Percentiles rank a stretch among this genome's conserved stretches.
phyloP scores from a whole-genome alignment of 164 flowering plant species.

The Tetrastigma voinierianum region DNA sequence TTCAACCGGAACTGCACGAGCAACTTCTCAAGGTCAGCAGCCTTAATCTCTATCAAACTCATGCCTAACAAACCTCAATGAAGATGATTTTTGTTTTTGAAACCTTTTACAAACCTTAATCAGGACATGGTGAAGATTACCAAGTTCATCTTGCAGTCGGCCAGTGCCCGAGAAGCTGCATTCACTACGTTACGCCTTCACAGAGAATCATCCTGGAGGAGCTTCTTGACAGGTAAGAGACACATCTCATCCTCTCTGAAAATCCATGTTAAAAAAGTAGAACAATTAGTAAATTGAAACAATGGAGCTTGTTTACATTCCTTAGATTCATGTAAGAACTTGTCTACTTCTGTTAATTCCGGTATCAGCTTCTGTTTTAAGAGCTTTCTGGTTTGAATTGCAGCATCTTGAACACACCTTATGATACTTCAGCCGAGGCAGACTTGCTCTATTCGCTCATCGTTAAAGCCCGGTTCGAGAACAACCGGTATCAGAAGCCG shows the following conservation, averaged over 20 bases:
- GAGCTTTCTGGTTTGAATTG: slow-evolving; percentile 8
- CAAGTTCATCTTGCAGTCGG: slow-evolving; percentile 81
- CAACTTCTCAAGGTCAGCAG: slow-evolving; percentile 78
- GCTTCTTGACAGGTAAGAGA: slow-evolving; percentile 74
- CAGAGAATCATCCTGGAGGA: slow-evolving; percentile 88
- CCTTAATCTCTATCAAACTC: background rate
- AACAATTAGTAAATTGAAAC: too few relatives aligned
- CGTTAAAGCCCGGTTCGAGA: slow-evolving; percentile 79
- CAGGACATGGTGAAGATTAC: slow-evolving; percentile 74
- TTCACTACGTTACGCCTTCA: slow-evolving; percentile 89
- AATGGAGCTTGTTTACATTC: too few relatives aligned
- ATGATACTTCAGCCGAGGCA: slow-evolving; percentile 60
- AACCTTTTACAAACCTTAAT: slow-evolving; percentile 1
- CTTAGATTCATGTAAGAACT: background rate
- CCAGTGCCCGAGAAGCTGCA: slow-evolving; percentile 91
- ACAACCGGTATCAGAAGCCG: slow-evolving; percentile 78
- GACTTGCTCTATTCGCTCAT: slow-evolving; percentile 77
- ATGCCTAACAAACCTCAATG: too few relatives aligned
- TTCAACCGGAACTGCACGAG: slow-evolving; percentile 67
- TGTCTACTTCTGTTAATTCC: too few relatives aligned
- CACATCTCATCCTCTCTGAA: background rate
- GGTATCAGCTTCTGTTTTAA: background rate
- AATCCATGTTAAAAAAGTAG: too few relatives aligned
- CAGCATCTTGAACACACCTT: slow-evolving; percentile 69
- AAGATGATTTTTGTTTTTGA: too few relatives aligned